Evolutionary conservation across 2,329 filamentous ascomycete genomes (phyloP).

Genomic region (Diaporthe ampelina): DNA sequence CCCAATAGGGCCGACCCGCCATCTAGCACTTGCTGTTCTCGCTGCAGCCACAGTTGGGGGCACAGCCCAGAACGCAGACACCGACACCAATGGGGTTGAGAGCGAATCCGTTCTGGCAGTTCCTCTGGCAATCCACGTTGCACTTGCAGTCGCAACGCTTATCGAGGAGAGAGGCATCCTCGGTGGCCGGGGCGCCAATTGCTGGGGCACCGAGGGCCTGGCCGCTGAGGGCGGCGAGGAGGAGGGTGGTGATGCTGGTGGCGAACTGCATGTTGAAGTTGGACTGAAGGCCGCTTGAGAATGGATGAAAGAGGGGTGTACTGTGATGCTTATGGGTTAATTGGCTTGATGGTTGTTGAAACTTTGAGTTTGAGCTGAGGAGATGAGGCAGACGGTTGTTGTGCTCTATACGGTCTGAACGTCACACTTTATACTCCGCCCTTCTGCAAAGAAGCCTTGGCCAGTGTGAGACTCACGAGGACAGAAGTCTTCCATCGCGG

Average conservation of each 20-base stretch:
- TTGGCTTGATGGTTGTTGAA: background rate
- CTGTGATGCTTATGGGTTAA: background rate
- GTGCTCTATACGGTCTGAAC: background rate
- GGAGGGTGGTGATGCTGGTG: background rate
- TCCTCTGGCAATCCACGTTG: background rate
- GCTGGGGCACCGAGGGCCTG: background rate
- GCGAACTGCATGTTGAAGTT: background rate
- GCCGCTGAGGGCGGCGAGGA: background rate
- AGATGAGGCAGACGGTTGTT: background rate
- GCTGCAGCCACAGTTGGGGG: background rate
- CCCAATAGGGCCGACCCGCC: no score
- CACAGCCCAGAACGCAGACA: background rate
- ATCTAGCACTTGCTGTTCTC: background rate
- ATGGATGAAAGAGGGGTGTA: background rate
- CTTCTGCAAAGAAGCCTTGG: background rate
- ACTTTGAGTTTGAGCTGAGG: background rate
- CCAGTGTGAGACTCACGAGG: background rate
- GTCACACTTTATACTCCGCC: background rate
- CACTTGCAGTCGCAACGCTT: background rate
- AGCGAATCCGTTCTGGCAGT: background rate
- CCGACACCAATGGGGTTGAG: background rate
- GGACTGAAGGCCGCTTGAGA: background rate
- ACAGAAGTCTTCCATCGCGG: background rate
- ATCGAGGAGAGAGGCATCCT: background rate
- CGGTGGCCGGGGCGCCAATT: background rate